These are phyloP conservation scores for Nakataea oryzae DNA, from an alignment of 2,329 filamentous ascomycete species.

Conservation along the genomic window DNA sequence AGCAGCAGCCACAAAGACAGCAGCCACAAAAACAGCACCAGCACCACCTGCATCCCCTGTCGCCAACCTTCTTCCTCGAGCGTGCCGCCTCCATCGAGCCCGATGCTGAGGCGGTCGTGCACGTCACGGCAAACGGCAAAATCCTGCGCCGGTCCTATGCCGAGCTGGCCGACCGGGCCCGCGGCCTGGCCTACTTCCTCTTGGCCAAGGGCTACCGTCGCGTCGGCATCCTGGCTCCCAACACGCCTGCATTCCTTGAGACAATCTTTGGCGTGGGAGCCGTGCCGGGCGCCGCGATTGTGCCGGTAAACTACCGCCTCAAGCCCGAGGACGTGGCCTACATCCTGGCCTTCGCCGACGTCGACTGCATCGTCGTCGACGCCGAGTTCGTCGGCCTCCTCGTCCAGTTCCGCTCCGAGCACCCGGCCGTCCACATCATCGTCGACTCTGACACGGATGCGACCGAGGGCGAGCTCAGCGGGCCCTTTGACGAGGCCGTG, in stretches of 20 bases:
- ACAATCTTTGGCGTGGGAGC: slow-evolving; percentile 79
- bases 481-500: slow-evolving; percentile 76
- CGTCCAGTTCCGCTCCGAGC: slow-evolving; percentile 48
- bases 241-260: slow-evolving; percentile 91
- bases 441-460: slow-evolving; percentile 76
- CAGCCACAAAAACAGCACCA: slow-evolving; percentile 19
- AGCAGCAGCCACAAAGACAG: not conserved
- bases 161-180: slow-evolving; percentile 74
- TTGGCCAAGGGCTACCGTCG: slow-evolving; percentile 61
- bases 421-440: slow-evolving; percentile 59
- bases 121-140: slow-evolving; percentile 69
- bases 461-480: slow-evolving; percentile 60
- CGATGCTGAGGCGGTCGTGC: slow-evolving; percentile 72
- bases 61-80: slow-evolving; percentile 73
- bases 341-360: slow-evolving; percentile 80
- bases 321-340: slow-evolving; percentile 82
- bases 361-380: slow-evolving; percentile 80
- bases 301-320: slow-evolving; percentile 53
- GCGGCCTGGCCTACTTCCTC: slow-evolving; percentile 82
- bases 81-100: slow-evolving; percentile 84
- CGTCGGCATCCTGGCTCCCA: slow-evolving; percentile 80
- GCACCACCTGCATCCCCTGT: slow-evolving; percentile 65
- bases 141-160: slow-evolving; percentile 67
- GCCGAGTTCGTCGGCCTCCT: slow-evolving; percentile 66
- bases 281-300: slow-evolving; percentile 61